Percentiles rank a stretch among this genome's conserved stretches.
phyloP scores from a whole-genome alignment of 202 grass and related monocot genomes.

The Saccharum hybrid region DNA sequence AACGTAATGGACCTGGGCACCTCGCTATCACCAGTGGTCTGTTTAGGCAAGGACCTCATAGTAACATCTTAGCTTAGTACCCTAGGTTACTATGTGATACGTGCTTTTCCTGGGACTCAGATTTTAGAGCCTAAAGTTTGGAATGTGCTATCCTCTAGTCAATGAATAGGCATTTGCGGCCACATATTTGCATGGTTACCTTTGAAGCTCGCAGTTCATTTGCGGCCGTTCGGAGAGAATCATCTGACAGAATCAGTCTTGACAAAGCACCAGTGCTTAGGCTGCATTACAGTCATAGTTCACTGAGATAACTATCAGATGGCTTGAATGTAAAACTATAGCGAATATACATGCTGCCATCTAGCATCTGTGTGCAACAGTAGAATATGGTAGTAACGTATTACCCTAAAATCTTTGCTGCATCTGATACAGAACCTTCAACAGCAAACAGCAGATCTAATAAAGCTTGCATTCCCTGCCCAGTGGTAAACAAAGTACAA shows the following conservation, averaged over 20 bases:
- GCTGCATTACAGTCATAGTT: constrained; percentile 49
- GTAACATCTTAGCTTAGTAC: neutral
- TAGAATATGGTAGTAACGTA: constrained; percentile 11
- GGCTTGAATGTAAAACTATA: constrained; percentile 37
- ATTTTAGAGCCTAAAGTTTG: neutral
- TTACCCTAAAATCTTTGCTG: constrained; percentile 93
- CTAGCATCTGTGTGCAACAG: neutral
- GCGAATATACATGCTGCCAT: neutral
- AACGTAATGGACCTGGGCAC: neutral
- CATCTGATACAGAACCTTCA: constrained; percentile 89
- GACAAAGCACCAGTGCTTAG: constrained; percentile 92
- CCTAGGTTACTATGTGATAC: neutral
- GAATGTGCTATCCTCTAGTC: neutral
- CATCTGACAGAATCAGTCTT: constrained; percentile 94
- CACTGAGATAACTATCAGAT: constrained; percentile 1
- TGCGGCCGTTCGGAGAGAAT: constrained; percentile 79
- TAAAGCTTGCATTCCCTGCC: constrained; percentile 95
- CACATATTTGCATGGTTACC: constrained; percentile 50
- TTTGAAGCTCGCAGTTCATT: constrained; percentile 88
- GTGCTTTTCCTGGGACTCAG: too few species aligned
- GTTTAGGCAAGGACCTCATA: neutral
- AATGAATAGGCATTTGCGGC: neutral
- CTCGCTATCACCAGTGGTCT: neutral
- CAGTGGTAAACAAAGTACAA: constrained; percentile 15
- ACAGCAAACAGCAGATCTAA: constrained; percentile 85